Base-by-base conservation (phyloP, 192 early-diverging fungal species). In the Backusella westeae region DNA sequence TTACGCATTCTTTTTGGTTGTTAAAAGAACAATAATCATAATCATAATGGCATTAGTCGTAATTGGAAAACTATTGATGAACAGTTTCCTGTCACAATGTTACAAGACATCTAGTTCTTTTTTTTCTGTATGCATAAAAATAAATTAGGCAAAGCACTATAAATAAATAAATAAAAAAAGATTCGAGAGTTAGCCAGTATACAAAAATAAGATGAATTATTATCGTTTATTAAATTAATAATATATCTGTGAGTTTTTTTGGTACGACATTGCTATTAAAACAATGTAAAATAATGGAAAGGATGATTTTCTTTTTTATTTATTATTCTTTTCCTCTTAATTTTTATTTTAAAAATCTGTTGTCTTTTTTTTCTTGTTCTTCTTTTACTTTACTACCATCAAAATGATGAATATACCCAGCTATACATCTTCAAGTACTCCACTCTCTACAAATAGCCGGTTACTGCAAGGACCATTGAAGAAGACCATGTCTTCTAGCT, bases 321-420 rank as follows among this genome's bases (percentile, higher is more conserved):
- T 56, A 23, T 29, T 52, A 19, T 8, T 59, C 26, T 63, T 63
- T 63, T 63, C n/a, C n/a, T 63, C n/a, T 63, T 63, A 3, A 2
- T 49, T 49, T 63, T 63, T 63, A 21, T 63, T 63, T 63, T 29
- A n/a, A 19, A 52, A 19, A 52, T 52, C n/a, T 52, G 4, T 7
- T 9, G 1, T 9, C 19, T 53, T n/a, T 23, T 56, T 21, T 56
- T 23, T 21, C 6, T 56, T 29, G 7, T 63, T 29, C 56, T 63
- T 29, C 21, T 53, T 21, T 53, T 21, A 53, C 21, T 8, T n/a
- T 23, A 4, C 5, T 26, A 29, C 10, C 56, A 12, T 29, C 21
- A 63, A 63, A 29, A 63, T 63, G 56, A 63, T 63, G 23, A 63
- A 63, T 63, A 63, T 63, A 63, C 56, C 56, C 56, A 63, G 23